phyloP scores from a whole-genome alignment of 352 stramenopile species.

The Pythium sukuiense region DNA sequence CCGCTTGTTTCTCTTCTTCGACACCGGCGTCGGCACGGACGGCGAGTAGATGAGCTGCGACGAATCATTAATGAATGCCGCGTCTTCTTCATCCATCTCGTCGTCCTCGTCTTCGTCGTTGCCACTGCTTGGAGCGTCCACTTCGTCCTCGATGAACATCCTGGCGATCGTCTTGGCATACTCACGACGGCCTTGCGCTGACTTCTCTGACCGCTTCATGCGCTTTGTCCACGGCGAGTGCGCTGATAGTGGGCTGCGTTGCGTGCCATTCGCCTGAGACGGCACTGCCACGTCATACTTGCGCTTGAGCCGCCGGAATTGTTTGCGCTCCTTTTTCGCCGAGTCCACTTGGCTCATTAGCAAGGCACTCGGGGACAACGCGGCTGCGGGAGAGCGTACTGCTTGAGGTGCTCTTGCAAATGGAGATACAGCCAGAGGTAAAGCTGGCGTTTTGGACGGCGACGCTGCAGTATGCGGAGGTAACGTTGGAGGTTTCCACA shows the following conservation, averaged over 20 bases:
- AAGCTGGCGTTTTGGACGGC: background rate
- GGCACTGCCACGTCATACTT: conserved; percentile 50
- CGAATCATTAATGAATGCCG: conserved; percentile 84
- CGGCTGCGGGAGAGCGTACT: conserved; percentile 6
- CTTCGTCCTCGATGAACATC: conserved; percentile 72
- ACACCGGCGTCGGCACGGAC: conserved; percentile 21
- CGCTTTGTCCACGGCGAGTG: conserved; percentile 62
- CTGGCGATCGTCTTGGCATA: conserved; percentile 28
- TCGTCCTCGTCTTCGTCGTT: conserved; percentile 67
- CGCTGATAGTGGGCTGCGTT: background rate
- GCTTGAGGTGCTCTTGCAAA: background rate
- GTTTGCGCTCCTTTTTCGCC: conserved; percentile 57
- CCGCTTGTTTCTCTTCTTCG: conserved; percentile 23
- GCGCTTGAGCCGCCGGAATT: conserved; percentile 64
- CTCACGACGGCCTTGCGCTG: conserved; percentile 17
- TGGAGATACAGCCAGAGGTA: background rate
- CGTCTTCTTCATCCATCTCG: conserved; percentile 53
- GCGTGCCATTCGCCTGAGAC: background rate
- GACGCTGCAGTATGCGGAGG: background rate
- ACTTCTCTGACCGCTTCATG: conserved; percentile 53
- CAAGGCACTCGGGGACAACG: conserved; percentile 50
- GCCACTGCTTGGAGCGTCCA: conserved; percentile 46
- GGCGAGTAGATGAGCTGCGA: conserved; percentile 80
- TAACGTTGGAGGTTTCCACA: conserved; percentile 8
- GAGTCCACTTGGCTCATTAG: conserved; percentile 49